These are phyloP conservation scores for Epicoccum sorghinum DNA, from an alignment of 2,329 filamentous ascomycete species.

Conservation along the genomic window DNA sequence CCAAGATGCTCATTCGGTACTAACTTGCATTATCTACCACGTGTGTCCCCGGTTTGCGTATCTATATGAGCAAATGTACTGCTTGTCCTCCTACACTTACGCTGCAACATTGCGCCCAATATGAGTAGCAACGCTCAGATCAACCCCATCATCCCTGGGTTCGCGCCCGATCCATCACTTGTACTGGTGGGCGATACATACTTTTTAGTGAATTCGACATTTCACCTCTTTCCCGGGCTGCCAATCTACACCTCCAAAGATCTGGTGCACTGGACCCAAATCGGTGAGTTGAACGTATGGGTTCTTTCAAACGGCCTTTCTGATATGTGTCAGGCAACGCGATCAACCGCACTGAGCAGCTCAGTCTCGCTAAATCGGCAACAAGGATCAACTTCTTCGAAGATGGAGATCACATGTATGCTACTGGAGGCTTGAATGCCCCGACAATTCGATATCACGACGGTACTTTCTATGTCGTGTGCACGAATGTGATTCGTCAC, in stretches of 20 bases:
- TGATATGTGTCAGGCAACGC: slow-evolving; percentile 45
- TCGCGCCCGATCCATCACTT: slow-evolving; percentile 56
- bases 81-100: not conserved
- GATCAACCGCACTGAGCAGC: slow-evolving; percentile 54
- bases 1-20: not conserved
- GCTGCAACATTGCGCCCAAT: not conserved
- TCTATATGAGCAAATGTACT: not conserved
- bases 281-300: slow-evolving; percentile 2
- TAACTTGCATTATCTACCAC: not conserved
- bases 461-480: slow-evolving; percentile 26
- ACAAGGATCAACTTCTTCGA: slow-evolving; percentile 28
- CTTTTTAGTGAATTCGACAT: slow-evolving; percentile 58
- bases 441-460: slow-evolving; percentile 24
- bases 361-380: slow-evolving; percentile 55
- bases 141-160: slow-evolving; percentile 53
- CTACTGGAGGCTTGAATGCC: slow-evolving; percentile 24
- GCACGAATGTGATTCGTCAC: slow-evolving; percentile 17
- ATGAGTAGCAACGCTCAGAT: not conserved
- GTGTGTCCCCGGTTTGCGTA: not conserved
- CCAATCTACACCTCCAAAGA: slow-evolving; percentile 58
- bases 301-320: not conserved
- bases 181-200: slow-evolving; percentile 52
- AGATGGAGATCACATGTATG: slow-evolving; percentile 13
- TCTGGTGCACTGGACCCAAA: slow-evolving; percentile 56
- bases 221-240: slow-evolving; percentile 58